Percentiles rank a stretch among this genome's conserved stretches.
Conservation (phyloP, 1,284 basidiomycete species). For the Coriolopsis trogii region DNA sequence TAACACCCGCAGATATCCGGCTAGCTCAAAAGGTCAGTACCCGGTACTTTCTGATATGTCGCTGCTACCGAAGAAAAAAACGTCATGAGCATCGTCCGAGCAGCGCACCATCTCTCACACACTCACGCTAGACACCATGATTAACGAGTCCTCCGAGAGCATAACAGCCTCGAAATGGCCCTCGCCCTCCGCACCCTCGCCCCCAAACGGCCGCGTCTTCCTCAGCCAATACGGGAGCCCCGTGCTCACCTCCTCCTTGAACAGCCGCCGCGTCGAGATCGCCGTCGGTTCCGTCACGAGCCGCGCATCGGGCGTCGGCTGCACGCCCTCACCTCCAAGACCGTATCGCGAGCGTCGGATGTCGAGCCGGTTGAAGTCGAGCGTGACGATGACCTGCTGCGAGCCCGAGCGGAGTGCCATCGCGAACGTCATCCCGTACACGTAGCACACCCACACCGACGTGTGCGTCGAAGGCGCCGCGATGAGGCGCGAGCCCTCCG, state of each 20-base stretch:
- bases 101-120: neutral
- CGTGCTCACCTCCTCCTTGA: conserved; percentile 44
- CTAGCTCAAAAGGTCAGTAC: conserved; percentile 40
- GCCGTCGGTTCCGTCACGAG: conserved; percentile 23
- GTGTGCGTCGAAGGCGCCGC: conserved; percentile 37
- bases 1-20: no score
- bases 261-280: conserved; percentile 33
- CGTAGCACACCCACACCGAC: conserved; percentile 59
- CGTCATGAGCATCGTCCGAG: neutral
- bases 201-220: conserved; percentile 20
- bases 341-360: conserved; percentile 32
- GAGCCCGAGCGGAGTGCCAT: conserved; percentile 26
- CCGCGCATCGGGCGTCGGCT: neutral
- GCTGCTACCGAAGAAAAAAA: conserved; percentile 20
- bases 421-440: conserved; percentile 53
- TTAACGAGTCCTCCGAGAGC: conserved; percentile 57
- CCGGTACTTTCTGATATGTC: conserved; percentile 34
- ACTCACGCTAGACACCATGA: conserved; percentile 50
- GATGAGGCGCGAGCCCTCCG: conserved; percentile 46
- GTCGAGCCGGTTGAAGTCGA: conserved; percentile 56
- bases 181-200: conserved; percentile 16
- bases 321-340: conserved; percentile 2
- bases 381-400: conserved; percentile 27
- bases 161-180: conserved; percentile 41
- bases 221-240: conserved; percentile 46